Base-by-base conservation (phyloP, 352 stramenopile species). In the Phytophthora constricta region DNA sequence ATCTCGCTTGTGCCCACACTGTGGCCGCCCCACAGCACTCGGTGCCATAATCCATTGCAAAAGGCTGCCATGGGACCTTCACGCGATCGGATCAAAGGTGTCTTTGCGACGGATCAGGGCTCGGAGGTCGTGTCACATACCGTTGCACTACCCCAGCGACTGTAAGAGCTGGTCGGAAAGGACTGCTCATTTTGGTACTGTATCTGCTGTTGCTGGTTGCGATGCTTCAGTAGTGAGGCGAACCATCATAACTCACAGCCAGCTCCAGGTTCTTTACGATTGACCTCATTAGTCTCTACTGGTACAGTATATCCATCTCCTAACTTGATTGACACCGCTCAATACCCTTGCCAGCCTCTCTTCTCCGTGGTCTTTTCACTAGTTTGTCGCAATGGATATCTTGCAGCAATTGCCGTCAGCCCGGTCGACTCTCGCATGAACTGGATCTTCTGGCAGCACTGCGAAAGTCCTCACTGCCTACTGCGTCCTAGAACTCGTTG, bases 71-170 rank as follows among this genome's bases (percentile, higher is more conserved):
- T n/a, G n/a, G n/a, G 42, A 47, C 22, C 42, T 72, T 68, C 65
- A 72, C 65, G 65, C 65, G 51, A 72, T 72, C 58, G 16, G 22
- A n/a, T 5, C 37, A 27, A 64, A 72, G 8, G 52, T 64, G 51
- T 61, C 52, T 72, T 65, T 68, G 65, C 41, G 63, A 67, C 54
- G 16, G 20, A 48, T 26, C 14, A 48, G 25, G 50, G 27, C n/a
- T 39, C 23, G 27, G 31, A 7, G 54, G 50, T 69, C 48, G 47
- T 64, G 41, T 42, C 26, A 37, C 20, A 42, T 54, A 55, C 39
- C 9, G 61, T 58, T 59, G 61, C 37, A 62, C 42, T 20, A 17
- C 14, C 7, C 14, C 14, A 23, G 41, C 9, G 41, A 47, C 41
- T n/a, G n/a, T 37, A 20, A 47, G 5, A 53, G 13, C 31, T 37